Conservation (phyloP, 164 flowering plant species). For the grape (Vitis vinifera) region ASM3070453v1 NC_081818.1:25276501-25277000, state of each 20-base stretch:
- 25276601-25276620: conserved; percentile 69
- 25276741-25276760: conserved; percentile 51
- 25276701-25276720: conserved; percentile 62
- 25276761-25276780: conserved; percentile 72
- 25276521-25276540: conserved; percentile 75
- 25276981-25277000: conserved; percentile 41
- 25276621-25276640: conserved; percentile 91
- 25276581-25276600: conserved; percentile 19
- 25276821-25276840: conserved; percentile 95
- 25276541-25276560: conserved; percentile 45
- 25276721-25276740: conserved; percentile 66
- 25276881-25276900: conserved; percentile 89
- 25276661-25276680: conserved; percentile 52
- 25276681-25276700: conserved; percentile 56
- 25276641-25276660: conserved; percentile 83
- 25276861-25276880: conserved; percentile 85
- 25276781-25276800: conserved; percentile 67
- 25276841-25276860: conserved; percentile 83
- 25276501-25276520: conserved; percentile 61
- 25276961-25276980: conserved; percentile 38
- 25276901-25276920: conserved; percentile 83
- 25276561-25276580: conserved; percentile 40
- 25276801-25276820: conserved; percentile 85
- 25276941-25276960: conserved; percentile 58
- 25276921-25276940: conserved; percentile 61